A percentile compares a stretch with the other conserved stretches of the same genome.
These are phyloP conservation scores for Gliomastix tumulicola DNA, from an alignment of 2,329 filamentous ascomycete genomes.

Conservation along the genomic window DNA sequence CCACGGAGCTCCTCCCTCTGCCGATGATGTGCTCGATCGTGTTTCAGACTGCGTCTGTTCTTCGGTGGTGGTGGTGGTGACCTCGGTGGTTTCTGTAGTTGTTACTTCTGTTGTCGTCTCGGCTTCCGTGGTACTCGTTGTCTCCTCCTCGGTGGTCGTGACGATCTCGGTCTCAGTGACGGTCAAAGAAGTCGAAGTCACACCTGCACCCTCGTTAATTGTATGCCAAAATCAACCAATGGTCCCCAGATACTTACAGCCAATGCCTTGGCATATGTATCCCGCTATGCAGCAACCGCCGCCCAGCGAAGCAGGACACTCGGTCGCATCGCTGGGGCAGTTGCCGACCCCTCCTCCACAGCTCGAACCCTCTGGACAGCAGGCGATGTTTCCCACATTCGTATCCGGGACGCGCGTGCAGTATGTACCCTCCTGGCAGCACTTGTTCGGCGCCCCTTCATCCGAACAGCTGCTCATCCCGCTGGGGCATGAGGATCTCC, in stretches of 20 bases:
- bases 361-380: conserved; percentile 58
- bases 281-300: conserved; percentile 73
- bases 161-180: conserved; percentile 8
- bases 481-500: conserved; percentile 59
- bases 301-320: conserved; percentile 57
- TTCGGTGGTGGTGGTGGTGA: no score
- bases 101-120: conserved; percentile 26
- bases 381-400: conserved; percentile 62
- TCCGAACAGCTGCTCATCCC: conserved; percentile 58
- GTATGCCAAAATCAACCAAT: no score
- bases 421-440: conserved; percentile 58
- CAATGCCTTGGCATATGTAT: conserved; percentile 61
- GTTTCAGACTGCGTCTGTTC: no score
- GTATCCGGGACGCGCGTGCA: conserved; percentile 60
- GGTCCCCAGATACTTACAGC: conserved; percentile 58
- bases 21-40: conserved; percentile 16
- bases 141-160: conserved; percentile 9
- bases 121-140: conserved; percentile 13
- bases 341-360: conserved; percentile 57
- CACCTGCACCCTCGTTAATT: no score
- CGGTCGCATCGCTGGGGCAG: conserved; percentile 57
- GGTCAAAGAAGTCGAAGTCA: conserved; percentile 15
- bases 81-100: no score
- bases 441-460: conserved; percentile 63
- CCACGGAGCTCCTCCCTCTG: conserved; percentile 33